Evolutionary conservation across 129 eudicot species (phyloP), one percentile per base, ranked within the genome.

Genomic region (Ambrosia artemisiifolia): DNA sequence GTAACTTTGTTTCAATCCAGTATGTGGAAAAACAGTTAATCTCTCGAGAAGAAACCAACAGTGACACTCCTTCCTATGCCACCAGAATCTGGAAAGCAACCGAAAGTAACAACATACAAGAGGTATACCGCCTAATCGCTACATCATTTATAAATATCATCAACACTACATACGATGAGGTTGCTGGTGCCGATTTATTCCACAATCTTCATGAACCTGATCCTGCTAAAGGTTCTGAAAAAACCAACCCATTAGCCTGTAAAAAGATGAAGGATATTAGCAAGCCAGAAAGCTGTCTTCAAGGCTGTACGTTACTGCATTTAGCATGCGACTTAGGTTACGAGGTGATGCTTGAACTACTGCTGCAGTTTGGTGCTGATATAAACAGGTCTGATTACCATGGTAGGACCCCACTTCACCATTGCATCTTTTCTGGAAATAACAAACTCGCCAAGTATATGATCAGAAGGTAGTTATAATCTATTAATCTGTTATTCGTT

Each of bases 371-470:
- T 59, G 99, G 99, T 73, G 93, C 94, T 55, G 91, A 88, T 74
- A 82, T 90, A 79, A 95, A 95, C 70, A 83, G 70, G 83, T 63
- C 90, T 12, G 99, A 95, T 78, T 79, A 74, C 67, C 91, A 85
- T 78, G 94, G 97, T 42, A 80, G 97, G 75, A 95, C 99, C 57
- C 97, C 99, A 47, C 83, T 95, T 53, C 96, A 88, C 48, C 94
- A 90, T 74, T 95, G 99, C 78, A 88, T 95, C 70, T 75, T 75
- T 42, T 69, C 76, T 11, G 85, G 89, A 64, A 81, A 90, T 73
- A 86, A 88, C 77, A 69, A 86, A 36, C 70, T 90, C 78, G 96
- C 99, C 14, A 95, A 90, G 80, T 84, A 82, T 81, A 73, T 95
- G 57, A 92, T 95, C 67, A 88, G 91, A 88, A 90, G 99, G 99